phyloP scores from a whole-genome alignment of 140 eudicot species.

The Flaveria floridana region DNA sequence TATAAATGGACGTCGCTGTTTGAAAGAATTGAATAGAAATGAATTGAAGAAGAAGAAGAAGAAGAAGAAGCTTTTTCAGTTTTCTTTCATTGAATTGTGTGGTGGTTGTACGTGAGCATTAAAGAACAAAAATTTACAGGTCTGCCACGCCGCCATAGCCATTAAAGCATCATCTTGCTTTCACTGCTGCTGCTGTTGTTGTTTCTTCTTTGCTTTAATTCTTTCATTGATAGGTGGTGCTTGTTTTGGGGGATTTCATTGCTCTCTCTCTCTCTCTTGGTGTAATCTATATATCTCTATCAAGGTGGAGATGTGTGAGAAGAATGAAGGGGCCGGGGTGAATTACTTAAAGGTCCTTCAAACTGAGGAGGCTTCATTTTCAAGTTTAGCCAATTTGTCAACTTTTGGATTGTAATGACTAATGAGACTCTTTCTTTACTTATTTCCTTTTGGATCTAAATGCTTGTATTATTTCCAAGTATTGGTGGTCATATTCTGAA shows the following conservation, averaged over 20 bases:
- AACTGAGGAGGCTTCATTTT: conserved; percentile 20
- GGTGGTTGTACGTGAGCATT: conserved; percentile 35
- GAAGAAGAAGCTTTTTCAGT: neutral
- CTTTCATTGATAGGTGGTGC: conserved; percentile 28
- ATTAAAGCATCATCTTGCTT: conserved; percentile 32
- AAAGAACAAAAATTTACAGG: conserved; percentile 34
- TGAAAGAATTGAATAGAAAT: neutral
- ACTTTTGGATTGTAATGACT: neutral
- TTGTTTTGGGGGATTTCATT: conserved; percentile 33
- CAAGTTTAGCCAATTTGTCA: conserved; percentile 29
- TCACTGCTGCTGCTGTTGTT: conserved; percentile 25
- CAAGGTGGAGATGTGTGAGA: neutral
- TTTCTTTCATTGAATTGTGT: conserved; percentile 25
- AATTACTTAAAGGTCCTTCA: conserved; percentile 25
- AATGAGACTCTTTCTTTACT: neutral
- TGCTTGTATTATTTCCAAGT: neutral
- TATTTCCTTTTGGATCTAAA: neutral
- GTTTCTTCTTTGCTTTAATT: conserved; percentile 20
- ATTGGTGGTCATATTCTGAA: neutral
- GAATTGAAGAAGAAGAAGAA: conserved; percentile 6
- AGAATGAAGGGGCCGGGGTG: neutral
- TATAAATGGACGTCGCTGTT: conserved; percentile 12
- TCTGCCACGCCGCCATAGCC: conserved; percentile 47
- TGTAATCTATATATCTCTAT: neutral
- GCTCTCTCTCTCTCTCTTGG: conserved; percentile 6